Evolutionary conservation across 1,284 basidiomycete genomes (phyloP), one percentile per base, ranked within the genome.

Genomic region (Fomitopsis palustris): DNA sequence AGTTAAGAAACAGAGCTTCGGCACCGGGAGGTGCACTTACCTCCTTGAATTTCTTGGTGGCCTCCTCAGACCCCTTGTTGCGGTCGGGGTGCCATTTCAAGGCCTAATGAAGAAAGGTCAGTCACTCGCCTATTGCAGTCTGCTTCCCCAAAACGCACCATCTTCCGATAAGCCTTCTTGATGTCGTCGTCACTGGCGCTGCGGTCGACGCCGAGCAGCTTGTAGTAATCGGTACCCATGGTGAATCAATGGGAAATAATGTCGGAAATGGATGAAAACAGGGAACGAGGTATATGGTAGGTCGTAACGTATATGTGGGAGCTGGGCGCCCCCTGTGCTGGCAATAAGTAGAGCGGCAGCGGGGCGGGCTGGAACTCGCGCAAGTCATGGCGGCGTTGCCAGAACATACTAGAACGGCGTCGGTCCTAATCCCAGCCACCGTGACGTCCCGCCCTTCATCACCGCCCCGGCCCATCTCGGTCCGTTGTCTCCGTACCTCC

Each of bases 1-100:
- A n/a, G 39, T 8, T 58, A 61, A 16, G 59, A 52, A n/a, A 49
- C 3, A 23, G 29, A 55, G 55, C 37, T 23, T 21, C 51, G 7
- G 41, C 16, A 56, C 55, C 29, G 41, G 53, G 54, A 25, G 19
- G 49, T 41, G 25, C 8, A 52, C 80, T 60, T 45, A 91, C 91
- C 82, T 97, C 88, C 77, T 99, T 96, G 77, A 99, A 99, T 77
- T 93, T 97, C 69, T 86, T 84, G 9, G 87, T 89, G 0, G 96
- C 92, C 57, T 84, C 87, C 65, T 96, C 96, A 62, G 88, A 87
- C 45, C 89, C 87, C 56, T 79, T 78, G 74, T 96, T 97, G 53
- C 96, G 85, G 75, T 88, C 87, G 6, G 86, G 86, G 70, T 88
- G 86, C 77, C 80, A 82, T 72, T 86, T 87, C 66, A 88, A 73